Conservation (phyloP, 2,329 filamentous ascomycete genomes). For the Furcasterigmium sp. region DNA sequence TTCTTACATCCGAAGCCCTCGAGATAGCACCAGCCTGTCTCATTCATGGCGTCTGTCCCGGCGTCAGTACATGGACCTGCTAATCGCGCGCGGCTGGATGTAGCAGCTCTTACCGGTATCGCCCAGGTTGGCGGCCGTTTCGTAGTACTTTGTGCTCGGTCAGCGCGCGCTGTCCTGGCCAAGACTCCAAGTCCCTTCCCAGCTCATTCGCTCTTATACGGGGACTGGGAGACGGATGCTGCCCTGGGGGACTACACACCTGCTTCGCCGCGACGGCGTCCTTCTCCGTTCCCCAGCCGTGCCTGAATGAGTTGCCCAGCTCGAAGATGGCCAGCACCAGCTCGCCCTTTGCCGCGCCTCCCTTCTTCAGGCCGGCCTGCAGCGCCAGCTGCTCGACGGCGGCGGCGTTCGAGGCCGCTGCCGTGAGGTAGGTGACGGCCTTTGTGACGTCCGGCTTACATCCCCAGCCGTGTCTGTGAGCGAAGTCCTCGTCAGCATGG, state of each 20-base stretch:
- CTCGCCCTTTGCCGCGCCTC: constrained; percentile 92
- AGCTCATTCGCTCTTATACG: too few relatives aligned
- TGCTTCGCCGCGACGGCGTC: constrained; percentile 80
- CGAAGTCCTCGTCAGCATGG: not conserved
- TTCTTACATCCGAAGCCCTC: constrained; percentile 97
- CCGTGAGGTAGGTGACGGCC: constrained; percentile 79
- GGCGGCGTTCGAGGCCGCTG: constrained; percentile 86
- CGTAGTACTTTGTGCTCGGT: constrained; percentile 68
- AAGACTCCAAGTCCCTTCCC: constrained; percentile 15
- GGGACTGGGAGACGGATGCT: too few relatives aligned
- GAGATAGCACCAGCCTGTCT: constrained; percentile 91
- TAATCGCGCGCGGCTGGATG: not conserved
- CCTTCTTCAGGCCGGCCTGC: constrained; percentile 82
- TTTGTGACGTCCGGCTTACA: constrained; percentile 65
- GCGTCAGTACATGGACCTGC: not conserved
- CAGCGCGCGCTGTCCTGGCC: constrained; percentile 21
- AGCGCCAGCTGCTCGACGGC: constrained; percentile 81
- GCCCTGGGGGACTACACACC: constrained; percentile 40
- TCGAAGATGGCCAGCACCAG: constrained; percentile 95
- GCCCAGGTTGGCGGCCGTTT: constrained; percentile 92
- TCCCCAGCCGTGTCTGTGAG: constrained; percentile 82
- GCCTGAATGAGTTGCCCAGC: constrained; percentile 84
- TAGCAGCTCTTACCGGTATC: constrained; percentile 68
- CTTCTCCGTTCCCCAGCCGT: constrained; percentile 87
- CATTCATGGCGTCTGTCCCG: constrained; percentile 95